Evolutionary conservation across 768 basidiomycete species (phyloP), one percentile per base, ranked within the genome.

Genomic region (Cystobasidium ongulense): DNA sequence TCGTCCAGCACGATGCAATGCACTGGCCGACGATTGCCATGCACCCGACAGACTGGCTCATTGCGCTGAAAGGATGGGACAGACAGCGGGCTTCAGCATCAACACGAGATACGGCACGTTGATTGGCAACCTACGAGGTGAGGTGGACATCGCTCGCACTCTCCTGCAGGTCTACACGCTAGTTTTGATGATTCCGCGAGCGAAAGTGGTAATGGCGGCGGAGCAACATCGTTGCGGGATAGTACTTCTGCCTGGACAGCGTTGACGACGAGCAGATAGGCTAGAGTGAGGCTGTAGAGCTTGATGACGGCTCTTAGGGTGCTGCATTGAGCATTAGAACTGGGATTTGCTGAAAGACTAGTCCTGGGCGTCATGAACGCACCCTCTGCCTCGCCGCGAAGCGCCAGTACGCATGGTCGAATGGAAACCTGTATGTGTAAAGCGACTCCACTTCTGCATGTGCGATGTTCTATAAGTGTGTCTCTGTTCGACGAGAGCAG

Each of bases 31-130:
- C 65, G 38, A 52, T 67, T 67, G 17, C 65, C 65, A 29, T 67
- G 46, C n/a, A 67, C 65, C n/a, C 65, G 39, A 50, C 65, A 67
- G 29, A 31, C 65, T 67, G 65, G 65, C 41, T 67, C 65, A 50
- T 50, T 67, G 31, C 65, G 41, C 43, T 67, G 41, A 3, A 23
- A n/a, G 27, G 27, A n/a, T 54, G n/a, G n/a, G 8, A n/a, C n/a
- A 8, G n/a, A 54, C 10, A 29, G 52, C 7, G n/a, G n/a, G 52
- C 5, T 7, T 29, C 52, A 23, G 21, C 52, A 54, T 46, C n/a
- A n/a, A 8, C 21, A 54, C n/a, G 27, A 54, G n/a, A 54, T 8
- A 7, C 52, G 27, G 21, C 21, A 46, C n/a, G n/a, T n/a, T 54
- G 21, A 35, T 11, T 2, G 27, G 21, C 11, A 35, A 59, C 25